Evolutionary conservation across 2,329 filamentous ascomycete genomes (phyloP), one percentile per base, ranked within the genome.

Genomic region (Dactylellina haptotyla): DNA sequence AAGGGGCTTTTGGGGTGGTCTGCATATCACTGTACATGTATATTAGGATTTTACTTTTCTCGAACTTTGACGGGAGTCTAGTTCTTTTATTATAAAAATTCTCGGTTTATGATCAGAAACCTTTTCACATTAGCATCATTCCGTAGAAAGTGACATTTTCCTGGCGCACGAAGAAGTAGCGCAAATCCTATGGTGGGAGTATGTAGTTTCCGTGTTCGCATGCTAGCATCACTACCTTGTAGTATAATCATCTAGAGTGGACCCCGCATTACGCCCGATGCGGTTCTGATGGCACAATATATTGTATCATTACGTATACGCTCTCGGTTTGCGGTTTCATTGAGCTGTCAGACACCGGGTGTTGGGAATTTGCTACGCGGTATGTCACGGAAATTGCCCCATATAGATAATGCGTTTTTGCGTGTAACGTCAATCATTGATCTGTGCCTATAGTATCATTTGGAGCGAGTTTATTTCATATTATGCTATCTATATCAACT

Each of bases 31-130:
- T 26, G 43, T 59, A 67, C 43, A 45, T 67, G 63, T 67, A 67
- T 67, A 67, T 67, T 67, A 67, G 48, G 53, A 5, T 53, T 45
- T 58, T 66, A 45, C 45, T 67, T 59, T 37, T 67, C 20, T 28
- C 53, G 63, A 53, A 59, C 63, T 53, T 26, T 16, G 45, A 59
- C 63, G 34, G 53, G 53, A 51, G 63, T 58, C 53, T 25, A 53
- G 63, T 67, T 67, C 53, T 43, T n/a, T 26, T 58, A 23, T 53
- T 67, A 58, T 58, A 12, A 67, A 66, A 67, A 57, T 59, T 59
- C 54, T 59, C 59, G 45, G 63, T 53, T 66, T 20, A 53, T 59
- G 63, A 34, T 67, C 63, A n/a, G n/a, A n/a, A n/a, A n/a, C n/a
- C n/a, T n/a, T n/a, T n/a, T n/a, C n/a, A 46, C n/a, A 23, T 10